Conservation (phyloP, 2,329 filamentous ascomycete species). For the Arthroderma sp. region DNA sequence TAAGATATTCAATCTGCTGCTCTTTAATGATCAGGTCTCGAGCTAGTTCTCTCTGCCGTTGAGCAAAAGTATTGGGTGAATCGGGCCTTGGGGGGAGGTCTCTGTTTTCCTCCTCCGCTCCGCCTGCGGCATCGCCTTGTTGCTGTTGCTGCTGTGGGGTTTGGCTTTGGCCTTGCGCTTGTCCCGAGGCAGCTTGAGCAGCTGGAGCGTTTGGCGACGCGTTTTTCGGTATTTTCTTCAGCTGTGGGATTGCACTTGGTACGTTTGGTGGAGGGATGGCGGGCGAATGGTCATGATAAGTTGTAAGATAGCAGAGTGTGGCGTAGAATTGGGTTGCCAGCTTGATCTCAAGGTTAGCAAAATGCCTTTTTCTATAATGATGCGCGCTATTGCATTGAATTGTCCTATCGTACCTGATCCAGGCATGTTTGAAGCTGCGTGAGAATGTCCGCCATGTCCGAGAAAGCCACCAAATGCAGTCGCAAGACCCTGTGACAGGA, state of each 20-base stretch:
- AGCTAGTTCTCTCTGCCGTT: constrained; percentile 37
- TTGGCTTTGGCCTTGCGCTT: constrained; percentile 15
- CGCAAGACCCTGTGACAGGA: background rate
- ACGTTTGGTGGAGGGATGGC: constrained; percentile 24
- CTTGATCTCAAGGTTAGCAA: constrained; percentile 16
- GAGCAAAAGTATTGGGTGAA: constrained; percentile 31
- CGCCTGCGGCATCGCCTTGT: background rate
- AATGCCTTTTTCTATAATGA: background rate
- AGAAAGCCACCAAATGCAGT: background rate
- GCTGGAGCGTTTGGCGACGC: constrained; percentile 18
- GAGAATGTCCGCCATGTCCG: constrained; percentile 36
- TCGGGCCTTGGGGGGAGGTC: constrained; percentile 23
- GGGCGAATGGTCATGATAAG: constrained; percentile 35
- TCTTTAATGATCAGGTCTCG: constrained; percentile 40
- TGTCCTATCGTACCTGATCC: constrained; percentile 29
- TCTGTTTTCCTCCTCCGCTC: background rate
- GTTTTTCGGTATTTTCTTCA: constrained; percentile 34
- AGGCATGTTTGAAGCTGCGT: constrained; percentile 42
- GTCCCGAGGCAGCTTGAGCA: constrained; percentile 10
- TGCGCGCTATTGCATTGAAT: background rate
- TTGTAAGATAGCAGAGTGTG: constrained; percentile 38
- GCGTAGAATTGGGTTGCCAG: constrained; percentile 42
- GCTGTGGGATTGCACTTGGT: constrained; percentile 25
- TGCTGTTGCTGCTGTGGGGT: constrained; percentile 12
- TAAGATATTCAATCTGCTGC: constrained; percentile 40